Percentiles rank a stretch among this genome's conserved stretches.
phyloP scores from a whole-genome alignment of 2,329 filamentous ascomycete genomes.

The Botryotinia narcissicola region DNA sequence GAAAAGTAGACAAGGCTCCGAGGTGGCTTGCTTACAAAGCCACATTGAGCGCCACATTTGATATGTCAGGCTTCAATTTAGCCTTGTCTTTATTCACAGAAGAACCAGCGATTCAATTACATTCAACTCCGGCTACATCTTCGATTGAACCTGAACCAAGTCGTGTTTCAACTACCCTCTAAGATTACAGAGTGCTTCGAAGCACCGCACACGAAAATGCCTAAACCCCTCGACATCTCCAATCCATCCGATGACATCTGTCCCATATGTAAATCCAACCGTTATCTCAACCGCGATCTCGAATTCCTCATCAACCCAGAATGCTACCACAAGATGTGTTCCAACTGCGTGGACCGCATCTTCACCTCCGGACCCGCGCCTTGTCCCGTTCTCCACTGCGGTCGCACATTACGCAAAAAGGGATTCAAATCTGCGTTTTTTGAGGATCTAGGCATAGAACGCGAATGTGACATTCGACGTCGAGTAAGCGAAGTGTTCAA shows the following conservation, averaged over 20 bases:
- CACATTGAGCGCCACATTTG: background rate
- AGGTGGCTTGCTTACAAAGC: conserved; percentile 23
- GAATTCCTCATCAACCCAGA: conserved; percentile 95
- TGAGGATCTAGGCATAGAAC: conserved; percentile 80
- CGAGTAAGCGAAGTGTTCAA: conserved; percentile 82
- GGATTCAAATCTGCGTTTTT: conserved; percentile 89
- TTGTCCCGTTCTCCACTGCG: conserved; percentile 87
- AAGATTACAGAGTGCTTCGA: background rate
- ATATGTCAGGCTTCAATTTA: background rate
- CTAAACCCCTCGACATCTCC: conserved; percentile 20
- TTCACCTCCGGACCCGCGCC: conserved; percentile 89
- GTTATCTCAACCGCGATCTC: conserved; percentile 93
- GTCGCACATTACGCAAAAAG: conserved; percentile 78
- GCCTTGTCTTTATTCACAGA: background rate
- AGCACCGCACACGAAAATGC: background rate
- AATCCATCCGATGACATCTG: conserved; percentile 65
- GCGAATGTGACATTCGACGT: conserved; percentile 87
- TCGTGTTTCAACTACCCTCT: conserved; percentile 17
- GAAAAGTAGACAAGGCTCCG: conserved; percentile 30
- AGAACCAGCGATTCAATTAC: background rate
- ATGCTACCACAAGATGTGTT: conserved; percentile 99
- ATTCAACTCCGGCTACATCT: background rate
- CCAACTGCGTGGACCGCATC: conserved; percentile 89
- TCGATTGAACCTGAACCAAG: conserved; percentile 19
- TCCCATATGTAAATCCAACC: conserved; percentile 94